phyloP scores from a whole-genome alignment of 352 stramenopile species.

The Globisporangium spinosum region DNA sequence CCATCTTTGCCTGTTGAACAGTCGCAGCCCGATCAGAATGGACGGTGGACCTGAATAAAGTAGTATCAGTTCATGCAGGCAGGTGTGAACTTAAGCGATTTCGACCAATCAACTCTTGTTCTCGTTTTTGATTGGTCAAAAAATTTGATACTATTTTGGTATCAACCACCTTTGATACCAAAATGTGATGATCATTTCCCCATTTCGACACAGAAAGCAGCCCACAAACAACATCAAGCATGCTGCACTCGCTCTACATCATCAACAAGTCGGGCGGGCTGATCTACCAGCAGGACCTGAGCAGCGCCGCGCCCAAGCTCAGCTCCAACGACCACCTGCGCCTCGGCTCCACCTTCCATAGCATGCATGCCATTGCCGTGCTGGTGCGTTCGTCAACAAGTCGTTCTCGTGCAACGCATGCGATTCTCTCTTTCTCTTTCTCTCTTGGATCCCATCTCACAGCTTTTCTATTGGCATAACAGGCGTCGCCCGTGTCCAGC shows the following conservation, averaged over 20 bases:
- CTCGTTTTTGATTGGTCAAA: no score
- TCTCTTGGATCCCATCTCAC: not conserved
- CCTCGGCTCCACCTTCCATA: slow-evolving; percentile 93
- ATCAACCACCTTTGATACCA: not conserved
- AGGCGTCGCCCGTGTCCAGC: slow-evolving; percentile 79
- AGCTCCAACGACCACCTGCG: slow-evolving; percentile 91
- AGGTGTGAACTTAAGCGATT: no score
- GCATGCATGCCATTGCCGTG: slow-evolving; percentile 90
- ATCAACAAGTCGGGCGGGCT: slow-evolving; percentile 93
- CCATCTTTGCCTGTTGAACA: not conserved
- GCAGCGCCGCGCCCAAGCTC: slow-evolving; percentile 74
- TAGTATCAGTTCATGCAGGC: no score
- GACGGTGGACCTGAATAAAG: no score
- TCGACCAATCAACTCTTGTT: no score
- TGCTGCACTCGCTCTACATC: slow-evolving; percentile 92
- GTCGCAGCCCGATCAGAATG: not conserved
- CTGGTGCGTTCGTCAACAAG: slow-evolving; percentile 30
- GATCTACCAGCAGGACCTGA: slow-evolving; percentile 92
- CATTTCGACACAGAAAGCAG: not conserved
- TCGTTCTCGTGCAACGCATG: not conserved
- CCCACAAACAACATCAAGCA: slow-evolving; percentile 52
- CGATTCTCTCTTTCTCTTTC: not conserved
- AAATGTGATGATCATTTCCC: not conserved
- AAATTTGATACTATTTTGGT: not conserved
- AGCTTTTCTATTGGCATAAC: not conserved